Percentiles rank a stretch among this genome's conserved stretches.
phyloP scores from a whole-genome alignment of 345 rosid genomes.

The Linum usitatissimum region DNA sequence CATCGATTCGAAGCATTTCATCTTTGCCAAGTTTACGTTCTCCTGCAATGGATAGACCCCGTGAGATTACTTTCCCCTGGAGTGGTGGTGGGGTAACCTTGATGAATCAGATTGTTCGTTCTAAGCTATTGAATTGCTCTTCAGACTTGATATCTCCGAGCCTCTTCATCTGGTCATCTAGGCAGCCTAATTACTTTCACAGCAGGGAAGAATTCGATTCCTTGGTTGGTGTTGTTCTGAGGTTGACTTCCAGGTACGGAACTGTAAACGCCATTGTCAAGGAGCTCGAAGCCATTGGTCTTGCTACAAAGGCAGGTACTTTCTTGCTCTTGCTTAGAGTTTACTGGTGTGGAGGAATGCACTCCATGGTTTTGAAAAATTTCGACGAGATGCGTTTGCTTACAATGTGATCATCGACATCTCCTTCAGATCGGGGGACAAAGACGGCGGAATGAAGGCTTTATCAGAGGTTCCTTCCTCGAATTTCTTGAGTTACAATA shows the following conservation, averaged over 20 bases:
- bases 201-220: slow-evolving; percentile 32
- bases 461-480: slow-evolving; percentile 30
- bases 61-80: no score
- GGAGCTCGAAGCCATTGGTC: slow-evolving; percentile 35
- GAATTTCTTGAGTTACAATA: slow-evolving; percentile 52
- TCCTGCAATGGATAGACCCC: no score
- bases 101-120: slow-evolving; percentile 36
- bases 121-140: slow-evolving; percentile 34
- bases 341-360: slow-evolving; percentile 55
- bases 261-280: slow-evolving; percentile 28
- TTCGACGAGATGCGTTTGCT: slow-evolving; percentile 48
- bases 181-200: slow-evolving; percentile 44
- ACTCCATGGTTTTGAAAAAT: slow-evolving; percentile 42
- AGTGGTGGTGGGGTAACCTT: slow-evolving; percentile 9
- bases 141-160: slow-evolving; percentile 50
- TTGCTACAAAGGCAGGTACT: slow-evolving; percentile 32
- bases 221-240: slow-evolving; percentile 39
- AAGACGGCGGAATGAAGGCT: slow-evolving; percentile 30
- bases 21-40: no score
- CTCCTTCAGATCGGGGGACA: slow-evolving; percentile 28
- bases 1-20: no score
- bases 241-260: slow-evolving; percentile 22
- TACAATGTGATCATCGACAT: slow-evolving; percentile 57
- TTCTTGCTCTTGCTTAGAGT: slow-evolving; percentile 53
- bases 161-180: slow-evolving; percentile 54